Evolutionary conservation across 164 flowering plant species (phyloP).

Genomic region (Litsea cubeba): DNA sequence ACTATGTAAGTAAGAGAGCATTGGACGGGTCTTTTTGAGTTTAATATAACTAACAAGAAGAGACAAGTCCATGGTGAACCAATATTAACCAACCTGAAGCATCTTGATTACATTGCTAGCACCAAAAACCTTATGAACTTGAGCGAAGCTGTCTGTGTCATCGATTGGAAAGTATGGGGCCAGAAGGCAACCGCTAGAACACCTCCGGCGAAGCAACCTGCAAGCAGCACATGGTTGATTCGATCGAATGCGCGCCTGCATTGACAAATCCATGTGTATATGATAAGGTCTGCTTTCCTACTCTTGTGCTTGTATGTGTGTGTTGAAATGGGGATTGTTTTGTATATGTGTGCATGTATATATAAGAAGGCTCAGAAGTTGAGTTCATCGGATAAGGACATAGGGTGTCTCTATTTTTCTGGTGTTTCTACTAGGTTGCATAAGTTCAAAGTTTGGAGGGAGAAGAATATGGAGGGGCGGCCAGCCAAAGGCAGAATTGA

Average conservation of each 20-base stretch:
- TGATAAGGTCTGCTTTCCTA: background rate
- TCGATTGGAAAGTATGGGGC: slow-evolving; percentile 42
- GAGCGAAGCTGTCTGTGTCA: slow-evolving; percentile 35
- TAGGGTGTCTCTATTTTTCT: background rate
- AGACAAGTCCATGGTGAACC: background rate
- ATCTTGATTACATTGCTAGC: slow-evolving; percentile 51
- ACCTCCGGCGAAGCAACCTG: slow-evolving; percentile 39
- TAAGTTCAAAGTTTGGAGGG: background rate
- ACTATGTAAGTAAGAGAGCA: too few species aligned
- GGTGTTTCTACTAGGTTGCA: background rate
- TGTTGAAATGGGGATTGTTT: background rate
- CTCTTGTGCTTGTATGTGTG: background rate
- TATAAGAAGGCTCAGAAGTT: background rate
- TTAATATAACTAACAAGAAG: too few species aligned
- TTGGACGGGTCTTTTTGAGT: too few species aligned
- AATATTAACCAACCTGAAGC: slow-evolving; percentile 32
- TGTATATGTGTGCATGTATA: background rate
- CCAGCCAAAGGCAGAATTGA: slow-evolving; percentile 3
- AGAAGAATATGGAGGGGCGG: slow-evolving; percentile 3
- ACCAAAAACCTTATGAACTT: slow-evolving; percentile 49
- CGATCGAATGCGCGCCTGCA: background rate
- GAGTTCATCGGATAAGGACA: background rate
- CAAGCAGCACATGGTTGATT: slow-evolving; percentile 50
- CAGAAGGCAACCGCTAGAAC: slow-evolving; percentile 31
- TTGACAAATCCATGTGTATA: slow-evolving; percentile 13